phyloP scores from a whole-genome alignment of 2,329 filamentous ascomycete genomes.

The Rhynchosporium secalis region DNA sequence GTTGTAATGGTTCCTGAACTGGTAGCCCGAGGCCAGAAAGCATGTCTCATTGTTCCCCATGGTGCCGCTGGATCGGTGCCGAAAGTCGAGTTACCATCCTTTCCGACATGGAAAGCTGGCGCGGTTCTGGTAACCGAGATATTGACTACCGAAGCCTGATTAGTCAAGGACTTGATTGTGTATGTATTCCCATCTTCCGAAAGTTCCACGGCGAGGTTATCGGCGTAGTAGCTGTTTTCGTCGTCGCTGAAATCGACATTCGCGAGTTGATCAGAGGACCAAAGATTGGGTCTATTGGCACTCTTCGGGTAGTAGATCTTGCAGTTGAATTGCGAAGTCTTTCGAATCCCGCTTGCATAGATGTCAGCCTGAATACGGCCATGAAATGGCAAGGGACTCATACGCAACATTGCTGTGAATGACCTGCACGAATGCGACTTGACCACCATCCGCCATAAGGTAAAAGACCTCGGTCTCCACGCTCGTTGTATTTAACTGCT shows the following conservation, averaged over 20 bases:
- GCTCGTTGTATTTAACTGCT: conserved; percentile 74
- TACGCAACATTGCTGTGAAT: conserved; percentile 98
- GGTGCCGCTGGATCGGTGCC: conserved; percentile 83
- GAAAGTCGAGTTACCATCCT: conserved; percentile 79
- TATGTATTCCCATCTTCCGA: conserved; percentile 81
- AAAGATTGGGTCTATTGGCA: conserved; percentile 71
- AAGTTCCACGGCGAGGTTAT: conserved; percentile 81
- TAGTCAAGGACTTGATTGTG: conserved; percentile 86
- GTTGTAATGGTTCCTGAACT: conserved; percentile 84
- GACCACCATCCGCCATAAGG: conserved; percentile 75
- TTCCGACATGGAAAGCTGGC: conserved; percentile 82
- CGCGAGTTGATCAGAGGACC: conserved; percentile 77
- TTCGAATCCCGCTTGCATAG: conserved; percentile 73
- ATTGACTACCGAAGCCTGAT: conserved; percentile 80
- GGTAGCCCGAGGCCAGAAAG: conserved; percentile 88
- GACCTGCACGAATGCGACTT: conserved; percentile 78
- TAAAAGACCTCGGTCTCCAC: conserved; percentile 98
- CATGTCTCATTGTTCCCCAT: conserved; percentile 90
- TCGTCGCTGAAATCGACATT: conserved; percentile 84
- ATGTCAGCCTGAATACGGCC: conserved; percentile 31
- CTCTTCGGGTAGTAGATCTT: conserved; percentile 81
- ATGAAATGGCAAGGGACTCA: conserved; percentile 39
- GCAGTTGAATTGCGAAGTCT: conserved; percentile 89
- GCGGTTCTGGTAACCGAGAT: conserved; percentile 73
- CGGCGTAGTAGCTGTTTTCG: conserved; percentile 80